phyloP scores from a whole-genome alignment of 75 land plant species.

The Larix kaempferi region DNA sequence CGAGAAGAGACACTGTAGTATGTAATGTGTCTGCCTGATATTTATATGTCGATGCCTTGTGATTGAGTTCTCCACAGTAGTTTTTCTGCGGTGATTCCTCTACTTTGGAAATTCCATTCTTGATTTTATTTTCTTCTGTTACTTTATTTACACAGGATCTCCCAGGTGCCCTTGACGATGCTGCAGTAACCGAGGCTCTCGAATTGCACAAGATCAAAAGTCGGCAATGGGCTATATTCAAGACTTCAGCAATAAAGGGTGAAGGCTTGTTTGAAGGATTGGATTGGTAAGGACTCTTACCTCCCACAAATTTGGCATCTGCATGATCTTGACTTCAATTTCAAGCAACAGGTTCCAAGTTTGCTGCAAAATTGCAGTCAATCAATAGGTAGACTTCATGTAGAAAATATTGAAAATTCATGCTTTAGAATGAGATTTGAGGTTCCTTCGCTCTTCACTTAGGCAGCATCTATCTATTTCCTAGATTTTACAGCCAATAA shows the following conservation, averaged over 20 bases:
- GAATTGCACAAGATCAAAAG: slow-evolving; percentile 94
- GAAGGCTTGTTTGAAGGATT: slow-evolving; percentile 97
- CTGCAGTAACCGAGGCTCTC: slow-evolving; percentile 83
- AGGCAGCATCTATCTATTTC: neutral
- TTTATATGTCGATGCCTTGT: no score
- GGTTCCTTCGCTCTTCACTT: neutral
- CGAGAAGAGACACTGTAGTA: no score
- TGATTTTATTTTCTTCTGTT: no score
- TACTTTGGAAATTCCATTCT: no score
- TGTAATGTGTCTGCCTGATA: no score
- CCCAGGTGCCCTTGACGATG: slow-evolving; percentile 97
- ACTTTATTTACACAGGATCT: slow-evolving; percentile 58
- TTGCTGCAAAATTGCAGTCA: neutral
- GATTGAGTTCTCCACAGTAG: no score
- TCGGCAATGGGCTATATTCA: slow-evolving; percentile 96
- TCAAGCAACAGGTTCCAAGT: neutral
- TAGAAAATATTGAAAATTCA: neutral
- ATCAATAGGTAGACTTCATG: neutral
- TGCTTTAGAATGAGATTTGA: neutral
- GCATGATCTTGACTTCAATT: neutral
- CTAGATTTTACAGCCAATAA: neutral
- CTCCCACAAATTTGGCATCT: neutral
- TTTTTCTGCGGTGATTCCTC: no score
- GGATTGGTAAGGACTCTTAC: slow-evolving; percentile 69
- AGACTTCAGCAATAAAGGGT: slow-evolving; percentile 94